phyloP scores from a whole-genome alignment of 2,329 filamentous ascomycete genomes.

The Didymella sp. region DNA sequence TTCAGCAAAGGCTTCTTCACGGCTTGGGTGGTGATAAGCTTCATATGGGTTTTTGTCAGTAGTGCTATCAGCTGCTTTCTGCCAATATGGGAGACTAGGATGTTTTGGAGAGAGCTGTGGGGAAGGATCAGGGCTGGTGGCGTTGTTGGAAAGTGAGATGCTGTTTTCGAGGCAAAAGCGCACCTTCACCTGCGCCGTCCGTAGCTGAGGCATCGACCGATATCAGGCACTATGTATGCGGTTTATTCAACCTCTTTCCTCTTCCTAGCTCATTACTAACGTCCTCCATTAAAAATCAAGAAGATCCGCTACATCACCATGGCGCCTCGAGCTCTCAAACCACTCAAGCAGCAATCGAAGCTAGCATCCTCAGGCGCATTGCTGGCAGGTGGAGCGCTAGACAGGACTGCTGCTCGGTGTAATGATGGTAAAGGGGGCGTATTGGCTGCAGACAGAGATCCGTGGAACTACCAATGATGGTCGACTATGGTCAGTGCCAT shows the following conservation, averaged over 20 bases:
- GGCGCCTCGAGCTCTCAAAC: not conserved
- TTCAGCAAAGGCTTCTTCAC: conserved; percentile 53
- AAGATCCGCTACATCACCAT: not conserved
- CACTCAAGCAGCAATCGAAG: not conserved
- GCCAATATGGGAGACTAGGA: conserved; percentile 53
- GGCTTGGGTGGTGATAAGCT: conserved; percentile 52
- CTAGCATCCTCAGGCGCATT: not conserved
- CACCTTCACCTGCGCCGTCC: not conserved
- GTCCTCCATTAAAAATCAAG: not conserved
- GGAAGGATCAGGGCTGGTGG: not conserved
- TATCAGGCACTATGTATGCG: not conserved
- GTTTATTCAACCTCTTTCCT: not conserved
- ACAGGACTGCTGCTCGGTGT: no score
- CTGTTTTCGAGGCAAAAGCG: not conserved
- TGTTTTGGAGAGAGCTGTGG: conserved; percentile 12
- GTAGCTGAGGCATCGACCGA: not conserved
- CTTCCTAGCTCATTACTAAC: not conserved
- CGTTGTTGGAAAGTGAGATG: not conserved
- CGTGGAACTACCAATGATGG: no score
- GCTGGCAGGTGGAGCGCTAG: no score
- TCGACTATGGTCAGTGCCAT: no score
- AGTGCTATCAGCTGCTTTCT: conserved; percentile 52
- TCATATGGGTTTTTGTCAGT: conserved; percentile 53
- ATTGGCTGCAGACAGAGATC: no score
- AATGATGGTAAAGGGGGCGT: not conserved